Percentiles rank a stretch among this genome's conserved stretches.
Evolutionary conservation across 1,284 basidiomycete species (phyloP).

Genomic region (Heterobasidion occidentale): DNA sequence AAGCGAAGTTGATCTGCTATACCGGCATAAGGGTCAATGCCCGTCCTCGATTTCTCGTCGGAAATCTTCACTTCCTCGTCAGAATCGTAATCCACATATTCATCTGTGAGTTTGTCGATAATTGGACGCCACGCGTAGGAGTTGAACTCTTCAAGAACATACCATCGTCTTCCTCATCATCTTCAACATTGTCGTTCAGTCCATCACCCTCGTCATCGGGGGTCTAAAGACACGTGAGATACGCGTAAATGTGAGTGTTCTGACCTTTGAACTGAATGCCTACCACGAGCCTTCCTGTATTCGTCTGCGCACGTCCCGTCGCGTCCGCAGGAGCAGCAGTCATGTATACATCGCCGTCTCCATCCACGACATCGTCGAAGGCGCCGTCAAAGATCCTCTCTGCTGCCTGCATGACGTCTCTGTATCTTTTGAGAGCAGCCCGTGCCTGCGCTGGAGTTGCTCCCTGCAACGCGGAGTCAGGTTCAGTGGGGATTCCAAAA

Average conservation of each 20-base stretch:
- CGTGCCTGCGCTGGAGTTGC: constrained; percentile 70
- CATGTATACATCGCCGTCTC: constrained; percentile 28
- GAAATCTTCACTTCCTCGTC: constrained; percentile 50
- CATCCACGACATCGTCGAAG: constrained; percentile 64
- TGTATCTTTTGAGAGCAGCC: constrained; percentile 69
- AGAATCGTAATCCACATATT: constrained; percentile 72
- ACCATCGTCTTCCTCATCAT: constrained; percentile 34
- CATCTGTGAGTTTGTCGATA: constrained; percentile 23
- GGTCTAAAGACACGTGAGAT: constrained; percentile 32
- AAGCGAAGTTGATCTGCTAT: constrained; percentile 9
- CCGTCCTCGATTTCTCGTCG: constrained; percentile 26
- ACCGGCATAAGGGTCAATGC: constrained; percentile 84
- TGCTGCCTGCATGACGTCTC: constrained; percentile 87
- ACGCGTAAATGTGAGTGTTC: background rate
- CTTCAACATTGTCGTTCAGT: constrained; percentile 27
- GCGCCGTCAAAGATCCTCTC: constrained; percentile 77
- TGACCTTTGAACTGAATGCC: background rate
- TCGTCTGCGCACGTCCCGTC: constrained; percentile 20
- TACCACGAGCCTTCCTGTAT: constrained; percentile 13
- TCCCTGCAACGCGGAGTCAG: constrained; percentile 39
- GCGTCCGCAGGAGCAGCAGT: constrained; percentile 9
- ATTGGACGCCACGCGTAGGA: background rate
- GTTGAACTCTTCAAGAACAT: background rate
- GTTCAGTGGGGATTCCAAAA: background rate
- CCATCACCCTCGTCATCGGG: constrained; percentile 43